A percentile compares a stretch with the other conserved stretches of the same genome.
These are phyloP conservation scores for Astragalus membranaceus DNA, from an alignment of 306 rosid species.

Conservation along the genomic window DNA sequence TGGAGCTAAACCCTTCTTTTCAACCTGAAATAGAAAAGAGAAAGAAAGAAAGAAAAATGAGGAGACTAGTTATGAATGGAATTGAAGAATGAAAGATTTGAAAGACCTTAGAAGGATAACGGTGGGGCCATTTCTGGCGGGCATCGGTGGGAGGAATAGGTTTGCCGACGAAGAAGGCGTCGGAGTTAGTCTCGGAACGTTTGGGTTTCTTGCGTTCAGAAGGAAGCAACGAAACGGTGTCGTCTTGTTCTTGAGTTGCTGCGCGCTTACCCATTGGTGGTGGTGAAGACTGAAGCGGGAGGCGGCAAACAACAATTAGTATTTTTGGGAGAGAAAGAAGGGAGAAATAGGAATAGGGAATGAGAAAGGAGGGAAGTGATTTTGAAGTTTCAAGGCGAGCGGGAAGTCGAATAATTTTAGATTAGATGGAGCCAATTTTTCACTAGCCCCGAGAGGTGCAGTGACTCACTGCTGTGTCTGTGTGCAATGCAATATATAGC, in stretches of 20 bases:
- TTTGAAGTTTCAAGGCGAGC: background rate
- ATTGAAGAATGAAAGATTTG: too few relatives aligned
- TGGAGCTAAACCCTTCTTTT: background rate
- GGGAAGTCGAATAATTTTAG: background rate
- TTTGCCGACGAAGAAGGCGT: constrained; percentile 22
- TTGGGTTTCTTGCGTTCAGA: constrained; percentile 17
- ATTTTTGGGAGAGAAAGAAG: too few relatives aligned
- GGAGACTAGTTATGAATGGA: background rate
- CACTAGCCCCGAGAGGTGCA: too few relatives aligned
- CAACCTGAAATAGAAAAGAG: background rate
- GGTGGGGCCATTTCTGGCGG: constrained; percentile 23
- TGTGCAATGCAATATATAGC: too few relatives aligned
- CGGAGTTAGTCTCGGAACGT: background rate
- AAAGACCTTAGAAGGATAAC: constrained; percentile 15
- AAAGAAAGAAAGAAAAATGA: background rate
- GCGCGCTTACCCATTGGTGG: constrained; percentile 5
- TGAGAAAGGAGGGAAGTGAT: background rate
- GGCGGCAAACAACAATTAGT: background rate
- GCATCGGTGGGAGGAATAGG: constrained; percentile 22
- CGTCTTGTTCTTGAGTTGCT: background rate
- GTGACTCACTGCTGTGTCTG: too few relatives aligned
- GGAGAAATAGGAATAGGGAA: too few relatives aligned
- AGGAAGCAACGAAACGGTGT: constrained; percentile 4
- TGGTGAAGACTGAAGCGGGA: background rate
- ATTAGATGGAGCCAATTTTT: too few relatives aligned